Conservation (phyloP, 352 stramenopile genomes). For the Elongisporangium undulatum region DNA sequence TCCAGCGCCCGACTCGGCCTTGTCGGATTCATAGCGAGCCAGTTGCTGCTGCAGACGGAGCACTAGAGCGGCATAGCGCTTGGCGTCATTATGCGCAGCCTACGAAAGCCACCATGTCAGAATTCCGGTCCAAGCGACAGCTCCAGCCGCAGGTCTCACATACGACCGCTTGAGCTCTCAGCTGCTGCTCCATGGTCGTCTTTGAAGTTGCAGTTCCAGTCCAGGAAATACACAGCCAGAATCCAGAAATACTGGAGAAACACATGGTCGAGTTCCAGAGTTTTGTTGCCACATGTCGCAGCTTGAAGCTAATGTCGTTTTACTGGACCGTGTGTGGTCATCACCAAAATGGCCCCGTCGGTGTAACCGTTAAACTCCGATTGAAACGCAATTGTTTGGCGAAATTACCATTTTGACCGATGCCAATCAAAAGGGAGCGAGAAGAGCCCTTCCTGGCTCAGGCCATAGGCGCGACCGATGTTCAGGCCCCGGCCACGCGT, state of each 20-base stretch:
- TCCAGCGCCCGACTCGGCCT: neutral
- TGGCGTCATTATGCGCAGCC: constrained; percentile 24
- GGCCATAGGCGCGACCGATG: constrained; percentile 28
- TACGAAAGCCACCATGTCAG: constrained; percentile 1
- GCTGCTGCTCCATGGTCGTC: neutral
- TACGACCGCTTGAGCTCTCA: neutral
- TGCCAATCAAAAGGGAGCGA: constrained; percentile 36
- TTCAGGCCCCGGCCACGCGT: constrained; percentile 22
- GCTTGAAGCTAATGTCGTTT: neutral
- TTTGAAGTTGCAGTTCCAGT: neutral
- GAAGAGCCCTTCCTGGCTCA: constrained; percentile 40
- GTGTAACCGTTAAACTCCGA: neutral
- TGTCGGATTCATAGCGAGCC: constrained; percentile 7
- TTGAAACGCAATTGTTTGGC: neutral
- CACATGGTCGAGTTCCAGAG: neutral
- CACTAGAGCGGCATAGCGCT: constrained; percentile 25
- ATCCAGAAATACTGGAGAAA: neutral
- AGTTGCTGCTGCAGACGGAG: constrained; percentile 28
- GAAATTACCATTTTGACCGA: constrained; percentile 20
- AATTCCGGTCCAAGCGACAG: neutral
- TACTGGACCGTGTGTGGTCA: neutral
- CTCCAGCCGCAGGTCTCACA: neutral
- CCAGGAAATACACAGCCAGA: neutral
- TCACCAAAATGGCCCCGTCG: too few relatives aligned
- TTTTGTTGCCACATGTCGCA: neutral